phyloP scores from a whole-genome alignment of 257 asterid species.

The Knoxia roxburghii region DNA sequence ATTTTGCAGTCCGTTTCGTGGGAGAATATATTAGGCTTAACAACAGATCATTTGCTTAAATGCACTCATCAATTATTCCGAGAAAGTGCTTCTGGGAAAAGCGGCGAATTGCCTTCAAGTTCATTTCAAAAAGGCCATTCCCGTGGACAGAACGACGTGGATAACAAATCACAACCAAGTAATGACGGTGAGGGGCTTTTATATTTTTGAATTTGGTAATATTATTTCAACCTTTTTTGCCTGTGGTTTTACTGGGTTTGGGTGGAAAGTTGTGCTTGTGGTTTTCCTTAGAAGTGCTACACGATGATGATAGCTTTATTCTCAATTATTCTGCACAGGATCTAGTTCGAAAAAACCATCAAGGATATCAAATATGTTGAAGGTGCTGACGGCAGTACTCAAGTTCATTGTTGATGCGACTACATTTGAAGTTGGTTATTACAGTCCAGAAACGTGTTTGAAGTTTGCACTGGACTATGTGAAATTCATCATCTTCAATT shows the following conservation, averaged over 20 bases:
- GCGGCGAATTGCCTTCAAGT: constrained; percentile 26
- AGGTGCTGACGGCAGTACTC: constrained; percentile 60
- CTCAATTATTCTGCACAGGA: constrained; percentile 32
- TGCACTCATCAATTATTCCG: constrained; percentile 46
- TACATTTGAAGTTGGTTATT: constrained; percentile 38
- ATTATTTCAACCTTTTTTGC: background rate
- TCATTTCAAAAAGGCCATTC: constrained; percentile 10
- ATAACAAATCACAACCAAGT: constrained; percentile 10
- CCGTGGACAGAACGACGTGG: constrained; percentile 1
- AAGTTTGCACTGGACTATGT: constrained; percentile 41
- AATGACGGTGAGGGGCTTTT: constrained; percentile 20
- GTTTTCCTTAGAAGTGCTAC: background rate
- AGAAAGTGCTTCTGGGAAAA: constrained; percentile 22
- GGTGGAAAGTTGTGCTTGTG: background rate
- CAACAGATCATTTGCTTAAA: constrained; percentile 54
- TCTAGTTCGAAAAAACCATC: constrained; percentile 20
- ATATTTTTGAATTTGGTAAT: background rate
- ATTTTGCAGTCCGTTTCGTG: constrained; percentile 29
- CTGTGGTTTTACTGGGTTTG: background rate
- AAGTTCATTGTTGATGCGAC: constrained; percentile 73
- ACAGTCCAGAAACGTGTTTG: constrained; percentile 46
- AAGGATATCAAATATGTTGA: constrained; percentile 37
- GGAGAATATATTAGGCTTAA: constrained; percentile 39
- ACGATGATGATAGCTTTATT: background rate
- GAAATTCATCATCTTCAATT: constrained; percentile 41